Conservation (phyloP, 257 asterid genomes). For the Anisodus tanguticus region DNA sequence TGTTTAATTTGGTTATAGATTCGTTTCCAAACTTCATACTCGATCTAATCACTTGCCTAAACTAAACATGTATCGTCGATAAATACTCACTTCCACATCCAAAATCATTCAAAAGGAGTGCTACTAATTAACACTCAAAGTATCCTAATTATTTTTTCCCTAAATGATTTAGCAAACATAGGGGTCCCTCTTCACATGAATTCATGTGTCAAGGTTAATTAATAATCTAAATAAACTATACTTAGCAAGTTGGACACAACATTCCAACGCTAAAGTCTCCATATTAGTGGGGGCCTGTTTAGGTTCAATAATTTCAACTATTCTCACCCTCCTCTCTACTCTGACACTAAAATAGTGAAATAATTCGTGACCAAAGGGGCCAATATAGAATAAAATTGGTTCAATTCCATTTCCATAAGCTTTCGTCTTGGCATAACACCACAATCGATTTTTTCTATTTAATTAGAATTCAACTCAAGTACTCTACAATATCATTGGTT, state of each 20-base stretch:
- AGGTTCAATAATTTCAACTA: slow-evolving; percentile 47
- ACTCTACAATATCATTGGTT: neutral
- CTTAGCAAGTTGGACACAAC: slow-evolving; percentile 40
- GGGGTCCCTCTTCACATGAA: slow-evolving; percentile 67
- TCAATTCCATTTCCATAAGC: slow-evolving; percentile 36
- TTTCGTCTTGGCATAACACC: slow-evolving; percentile 39
- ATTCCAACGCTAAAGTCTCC: slow-evolving; percentile 48
- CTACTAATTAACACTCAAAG: neutral
- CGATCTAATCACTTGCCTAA: neutral
- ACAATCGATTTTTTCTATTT: slow-evolving; percentile 18
- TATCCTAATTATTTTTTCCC: neutral
- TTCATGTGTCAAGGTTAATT: slow-evolving; percentile 57
- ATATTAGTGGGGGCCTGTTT: slow-evolving; percentile 46
- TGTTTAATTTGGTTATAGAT: neutral
- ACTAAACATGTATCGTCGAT: neutral
- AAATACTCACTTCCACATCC: neutral
- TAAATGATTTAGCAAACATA: slow-evolving; percentile 37
- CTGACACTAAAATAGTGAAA: neutral
- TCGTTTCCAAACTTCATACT: neutral
- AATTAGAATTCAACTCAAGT: neutral
- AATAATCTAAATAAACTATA: slow-evolving; percentile 38
- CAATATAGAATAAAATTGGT: slow-evolving; percentile 38
- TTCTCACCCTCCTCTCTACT: neutral
- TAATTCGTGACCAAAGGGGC: neutral
- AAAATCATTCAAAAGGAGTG: neutral